Evolutionary conservation across 495 filamentous ascomycete species (phyloP).

Genomic region (Podospora appendiculata): DNA sequence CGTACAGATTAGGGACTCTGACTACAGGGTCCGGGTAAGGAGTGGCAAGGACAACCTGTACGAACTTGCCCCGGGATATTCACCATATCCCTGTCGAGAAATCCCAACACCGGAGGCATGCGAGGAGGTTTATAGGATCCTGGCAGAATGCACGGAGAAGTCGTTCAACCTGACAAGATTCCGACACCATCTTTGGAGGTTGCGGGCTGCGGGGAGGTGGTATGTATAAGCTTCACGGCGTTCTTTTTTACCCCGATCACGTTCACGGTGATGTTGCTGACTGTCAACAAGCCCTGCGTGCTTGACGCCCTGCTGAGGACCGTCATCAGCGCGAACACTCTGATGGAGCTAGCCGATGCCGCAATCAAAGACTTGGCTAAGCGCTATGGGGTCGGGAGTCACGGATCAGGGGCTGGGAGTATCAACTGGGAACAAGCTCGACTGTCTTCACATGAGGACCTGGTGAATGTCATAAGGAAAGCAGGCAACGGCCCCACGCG

Average conservation of each 20-base stretch:
- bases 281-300: slow-evolving; percentile 51
- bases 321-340: slow-evolving; percentile 68
- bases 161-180: slow-evolving; percentile 57
- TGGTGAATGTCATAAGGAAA: slow-evolving; percentile 64
- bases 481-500: slow-evolving; percentile 65
- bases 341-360: slow-evolving; percentile 53
- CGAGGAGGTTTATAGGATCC: slow-evolving; percentile 61
- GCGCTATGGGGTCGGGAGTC: slow-evolving; percentile 50
- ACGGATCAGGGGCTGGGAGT: slow-evolving; percentile 51
- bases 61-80: slow-evolving; percentile 37
- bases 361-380: slow-evolving; percentile 66
- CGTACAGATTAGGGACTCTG: slow-evolving; percentile 8
- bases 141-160: slow-evolving; percentile 61
- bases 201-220: slow-evolving; percentile 85
- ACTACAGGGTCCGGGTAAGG: slow-evolving; percentile 18
- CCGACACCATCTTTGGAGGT: slow-evolving; percentile 71
- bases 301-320: slow-evolving; percentile 85
- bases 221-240: too few species aligned
- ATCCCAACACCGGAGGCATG: slow-evolving; percentile 68
- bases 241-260: too few species aligned
- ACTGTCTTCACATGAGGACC: slow-evolving; percentile 48
- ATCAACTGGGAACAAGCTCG: slow-evolving; percentile 85
- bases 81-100: slow-evolving; percentile 62
- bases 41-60: slow-evolving; percentile 36
- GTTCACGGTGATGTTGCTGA: too few species aligned